Conservation (phyloP, 108 stramenopile genomes). For the Nannochloropsis oceanica region DNA sequence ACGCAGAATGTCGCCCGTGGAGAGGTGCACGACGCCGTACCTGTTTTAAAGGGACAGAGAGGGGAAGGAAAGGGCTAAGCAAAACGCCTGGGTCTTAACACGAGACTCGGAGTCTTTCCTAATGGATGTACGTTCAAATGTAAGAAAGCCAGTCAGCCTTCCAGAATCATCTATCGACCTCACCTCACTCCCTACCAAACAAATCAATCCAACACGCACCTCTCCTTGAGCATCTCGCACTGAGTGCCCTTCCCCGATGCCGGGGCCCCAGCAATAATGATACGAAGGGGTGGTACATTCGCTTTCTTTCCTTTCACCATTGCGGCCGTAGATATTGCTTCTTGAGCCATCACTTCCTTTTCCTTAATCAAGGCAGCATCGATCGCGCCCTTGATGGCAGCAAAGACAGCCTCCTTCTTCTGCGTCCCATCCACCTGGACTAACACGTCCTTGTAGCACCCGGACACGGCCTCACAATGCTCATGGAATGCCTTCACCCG, state of each 20-base stretch:
- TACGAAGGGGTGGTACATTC: no score
- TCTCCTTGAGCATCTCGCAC: slow-evolving; percentile 36
- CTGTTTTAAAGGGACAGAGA: neutral
- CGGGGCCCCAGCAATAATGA: slow-evolving; percentile 85
- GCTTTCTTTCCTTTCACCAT: no score
- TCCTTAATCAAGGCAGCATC: neutral
- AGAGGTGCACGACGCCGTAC: slow-evolving; percentile 69
- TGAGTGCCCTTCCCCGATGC: slow-evolving; percentile 84
- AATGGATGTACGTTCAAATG: no score
- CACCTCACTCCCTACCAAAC: no score
- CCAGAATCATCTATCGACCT: no score
- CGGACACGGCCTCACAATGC: neutral
- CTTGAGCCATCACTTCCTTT: neutral
- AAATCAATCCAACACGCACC: neutral
- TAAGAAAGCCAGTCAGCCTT: no score
- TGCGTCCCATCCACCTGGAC: slow-evolving; percentile 4
- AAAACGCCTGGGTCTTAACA: no score
- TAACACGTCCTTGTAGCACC: slow-evolving; percentile 1
- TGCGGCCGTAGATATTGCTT: no score
- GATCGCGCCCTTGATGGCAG: neutral
- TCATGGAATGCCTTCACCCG: slow-evolving; percentile 69
- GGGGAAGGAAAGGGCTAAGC: no score
- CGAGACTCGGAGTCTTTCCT: no score
- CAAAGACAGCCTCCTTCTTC: neutral
- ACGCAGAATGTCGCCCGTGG: slow-evolving; percentile 77